A percentile compares a stretch with the other conserved stretches of the same genome.
Conservation (phyloP, 768 basidiomycete species). For the Rickenella mellea region DNA sequence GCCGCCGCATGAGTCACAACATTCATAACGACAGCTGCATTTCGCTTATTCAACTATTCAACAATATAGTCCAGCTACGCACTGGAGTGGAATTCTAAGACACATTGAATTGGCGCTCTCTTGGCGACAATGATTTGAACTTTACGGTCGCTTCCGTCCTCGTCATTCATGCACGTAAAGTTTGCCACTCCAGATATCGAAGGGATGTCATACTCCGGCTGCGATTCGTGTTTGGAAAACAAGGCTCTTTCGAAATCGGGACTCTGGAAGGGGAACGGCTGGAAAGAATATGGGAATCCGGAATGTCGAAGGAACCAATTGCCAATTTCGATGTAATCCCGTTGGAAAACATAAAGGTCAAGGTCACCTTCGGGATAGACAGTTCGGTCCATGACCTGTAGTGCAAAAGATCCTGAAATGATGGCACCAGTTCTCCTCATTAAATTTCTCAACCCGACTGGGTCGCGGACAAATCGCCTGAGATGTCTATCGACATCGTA, state of each 20-base stretch:
- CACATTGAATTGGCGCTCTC: conserved; percentile 22
- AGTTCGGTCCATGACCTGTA: conserved; percentile 41
- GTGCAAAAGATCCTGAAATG: conserved; percentile 46
- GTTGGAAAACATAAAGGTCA: conserved; percentile 36
- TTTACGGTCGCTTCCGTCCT: conserved; percentile 10
- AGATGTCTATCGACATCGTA: conserved; percentile 28
- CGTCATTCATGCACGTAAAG: too few species aligned
- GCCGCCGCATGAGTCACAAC: conserved; percentile 30
- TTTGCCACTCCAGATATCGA: conserved; percentile 22
- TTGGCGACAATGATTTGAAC: conserved; percentile 32
- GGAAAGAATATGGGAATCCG: conserved; percentile 19
- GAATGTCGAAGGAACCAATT: conserved; percentile 21
- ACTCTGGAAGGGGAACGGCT: conserved; percentile 13
- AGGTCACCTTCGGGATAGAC: conserved; percentile 34
- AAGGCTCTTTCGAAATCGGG: background rate
- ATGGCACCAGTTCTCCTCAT: conserved; percentile 34
- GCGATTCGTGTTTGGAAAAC: background rate
- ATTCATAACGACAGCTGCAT: conserved; percentile 34
- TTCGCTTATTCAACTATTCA: background rate
- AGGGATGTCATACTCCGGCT: conserved; percentile 15
- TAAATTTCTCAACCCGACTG: conserved; percentile 30
- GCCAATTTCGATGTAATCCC: conserved; percentile 20
- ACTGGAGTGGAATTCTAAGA: conserved; percentile 43
- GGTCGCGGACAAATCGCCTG: conserved; percentile 25
- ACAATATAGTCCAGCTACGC: conserved; percentile 9